Evolutionary conservation across 176 grass and related monocot species (phyloP).

Genomic region (Carex cristatella): DNA sequence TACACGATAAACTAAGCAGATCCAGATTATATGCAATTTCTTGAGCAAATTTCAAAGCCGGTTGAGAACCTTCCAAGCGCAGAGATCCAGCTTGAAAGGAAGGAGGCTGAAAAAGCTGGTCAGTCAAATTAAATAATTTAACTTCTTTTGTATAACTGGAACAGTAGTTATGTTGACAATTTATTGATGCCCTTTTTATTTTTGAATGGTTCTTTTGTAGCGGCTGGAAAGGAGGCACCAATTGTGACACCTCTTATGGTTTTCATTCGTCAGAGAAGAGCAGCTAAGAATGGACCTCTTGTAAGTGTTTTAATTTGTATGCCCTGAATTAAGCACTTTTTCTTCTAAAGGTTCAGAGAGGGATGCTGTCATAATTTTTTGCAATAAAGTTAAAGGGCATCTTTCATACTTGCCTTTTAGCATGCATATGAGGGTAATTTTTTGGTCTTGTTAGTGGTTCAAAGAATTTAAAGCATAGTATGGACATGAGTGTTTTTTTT

Average conservation of each 20-base stretch:
- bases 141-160: neutral
- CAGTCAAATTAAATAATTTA: conserved; percentile 18
- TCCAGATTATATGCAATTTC: conserved; percentile 82
- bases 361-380: neutral
- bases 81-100: conserved; percentile 98
- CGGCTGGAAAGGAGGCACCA: conserved; percentile 69
- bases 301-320: conserved; percentile 28
- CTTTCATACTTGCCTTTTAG: neutral
- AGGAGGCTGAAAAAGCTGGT: conserved; percentile 97
- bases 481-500: neutral
- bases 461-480: neutral
- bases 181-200: neutral
- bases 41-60: conserved; percentile 83
- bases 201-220: conserved; percentile 32
- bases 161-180: neutral
- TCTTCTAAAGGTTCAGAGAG: neutral
- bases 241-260: conserved; percentile 86
- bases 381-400: neutral
- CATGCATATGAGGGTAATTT: neutral
- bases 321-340: neutral
- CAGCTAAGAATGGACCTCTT: conserved; percentile 71
- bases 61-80: conserved; percentile 88
- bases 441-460: neutral
- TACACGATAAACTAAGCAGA: conserved; percentile 47
- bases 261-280: conserved; percentile 87